Percentiles rank a stretch among this genome's conserved stretches.
These are phyloP conservation scores for Stipa capillata DNA, from an alignment of 176 grass and related monocot genomes.

Conservation along the genomic window DNA sequence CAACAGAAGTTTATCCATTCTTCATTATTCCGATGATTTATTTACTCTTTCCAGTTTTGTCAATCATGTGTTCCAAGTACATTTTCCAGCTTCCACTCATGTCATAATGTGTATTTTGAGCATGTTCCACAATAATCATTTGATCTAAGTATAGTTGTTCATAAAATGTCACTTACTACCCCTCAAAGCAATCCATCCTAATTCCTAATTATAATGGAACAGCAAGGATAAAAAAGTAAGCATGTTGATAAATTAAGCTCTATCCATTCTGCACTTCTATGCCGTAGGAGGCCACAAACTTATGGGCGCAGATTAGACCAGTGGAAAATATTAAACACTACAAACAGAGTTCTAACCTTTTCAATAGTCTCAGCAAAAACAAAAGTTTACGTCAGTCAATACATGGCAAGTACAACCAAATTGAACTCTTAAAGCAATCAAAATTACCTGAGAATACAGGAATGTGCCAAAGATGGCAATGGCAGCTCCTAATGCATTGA, in stretches of 20 bases:
- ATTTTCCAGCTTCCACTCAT: neutral
- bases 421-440: conserved; percentile 3
- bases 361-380: neutral
- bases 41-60: neutral
- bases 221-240: neutral
- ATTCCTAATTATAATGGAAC: neutral
- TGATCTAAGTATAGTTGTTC: neutral
- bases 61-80: neutral
- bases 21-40: neutral
- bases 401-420: neutral
- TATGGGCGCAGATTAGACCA: neutral
- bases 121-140: neutral
- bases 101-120: neutral
- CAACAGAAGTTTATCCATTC: neutral
- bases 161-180: neutral
- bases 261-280: neutral
- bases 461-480: conserved; percentile 95
- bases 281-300: neutral
- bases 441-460: conserved; percentile 83
- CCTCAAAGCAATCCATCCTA: neutral
- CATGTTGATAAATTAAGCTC: neutral
- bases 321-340: neutral
- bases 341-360: neutral
- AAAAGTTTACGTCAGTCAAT: neutral
- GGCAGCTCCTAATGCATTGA: conserved; percentile 87